Conservation (phyloP, 2,329 filamentous ascomycete species). For the Neofusicoccum ribis region DNA sequence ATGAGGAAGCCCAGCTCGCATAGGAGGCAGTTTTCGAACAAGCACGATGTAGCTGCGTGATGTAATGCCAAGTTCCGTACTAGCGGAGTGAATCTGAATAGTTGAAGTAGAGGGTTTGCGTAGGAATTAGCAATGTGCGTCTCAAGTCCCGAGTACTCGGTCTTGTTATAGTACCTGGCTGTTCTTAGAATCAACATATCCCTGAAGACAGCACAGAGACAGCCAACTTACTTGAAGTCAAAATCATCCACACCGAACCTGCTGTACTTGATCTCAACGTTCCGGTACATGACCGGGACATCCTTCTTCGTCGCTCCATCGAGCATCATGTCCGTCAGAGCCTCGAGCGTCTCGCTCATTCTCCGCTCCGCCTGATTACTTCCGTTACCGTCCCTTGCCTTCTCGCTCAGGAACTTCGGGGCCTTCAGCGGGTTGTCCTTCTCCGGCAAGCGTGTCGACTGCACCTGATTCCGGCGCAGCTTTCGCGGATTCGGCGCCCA, state of each 20-base stretch:
- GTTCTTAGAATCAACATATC: neutral
- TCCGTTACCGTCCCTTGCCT: constrained; percentile 57
- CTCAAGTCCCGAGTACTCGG: constrained; percentile 85
- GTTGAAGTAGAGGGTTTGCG: constrained; percentile 85
- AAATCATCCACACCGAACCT: constrained; percentile 99
- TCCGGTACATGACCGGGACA: constrained; percentile 84
- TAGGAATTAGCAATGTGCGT: constrained; percentile 98
- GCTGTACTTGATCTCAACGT: constrained; percentile 98
- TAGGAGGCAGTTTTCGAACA: constrained; percentile 79
- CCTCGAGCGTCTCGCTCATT: constrained; percentile 61
- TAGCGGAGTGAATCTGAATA: constrained; percentile 86
- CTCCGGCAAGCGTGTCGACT: constrained; percentile 67
- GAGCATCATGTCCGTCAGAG: constrained; percentile 67
- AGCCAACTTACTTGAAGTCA: constrained; percentile 74
- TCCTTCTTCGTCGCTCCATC: constrained; percentile 74
- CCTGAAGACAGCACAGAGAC: neutral
- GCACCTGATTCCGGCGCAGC: constrained; percentile 76
- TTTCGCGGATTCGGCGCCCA: constrained; percentile 77
- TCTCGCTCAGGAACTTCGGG: constrained; percentile 94
- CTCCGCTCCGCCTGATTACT: constrained; percentile 32
- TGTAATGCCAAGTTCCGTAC: constrained; percentile 85
- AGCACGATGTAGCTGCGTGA: constrained; percentile 82
- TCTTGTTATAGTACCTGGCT: constrained; percentile 87
- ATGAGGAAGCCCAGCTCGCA: constrained; percentile 95
- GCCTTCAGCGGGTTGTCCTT: constrained; percentile 67